These are phyloP conservation scores for Hyaloscypha hepaticicola DNA, from an alignment of 495 filamentous ascomycete genomes.

Conservation along the genomic window DNA sequence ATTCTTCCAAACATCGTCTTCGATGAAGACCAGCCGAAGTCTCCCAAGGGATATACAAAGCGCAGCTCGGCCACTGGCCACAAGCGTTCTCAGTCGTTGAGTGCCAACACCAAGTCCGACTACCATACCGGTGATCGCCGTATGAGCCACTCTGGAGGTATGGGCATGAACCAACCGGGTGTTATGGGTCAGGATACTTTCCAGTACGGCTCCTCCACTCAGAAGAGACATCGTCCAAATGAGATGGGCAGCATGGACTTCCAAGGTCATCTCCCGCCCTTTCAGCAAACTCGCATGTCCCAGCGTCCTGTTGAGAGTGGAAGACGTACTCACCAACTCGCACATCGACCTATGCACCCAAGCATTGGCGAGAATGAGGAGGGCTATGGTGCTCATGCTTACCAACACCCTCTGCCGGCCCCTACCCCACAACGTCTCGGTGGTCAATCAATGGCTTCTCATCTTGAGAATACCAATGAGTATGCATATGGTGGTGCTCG, in stretches of 20 bases:
- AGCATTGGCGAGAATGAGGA: constrained; percentile 25
- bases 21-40: constrained; percentile 21
- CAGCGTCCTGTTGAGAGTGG: constrained; percentile 11
- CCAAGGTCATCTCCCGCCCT: neutral
- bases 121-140: constrained; percentile 7
- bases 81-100: constrained; percentile 42
- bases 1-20: constrained; percentile 56
- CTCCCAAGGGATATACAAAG: constrained; percentile 31
- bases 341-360: constrained; percentile 20
- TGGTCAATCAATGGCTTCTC: constrained; percentile 23
- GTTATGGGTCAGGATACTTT: constrained; percentile 13
- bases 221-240: constrained; percentile 29
- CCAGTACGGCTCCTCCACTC: neutral
- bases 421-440: constrained; percentile 20
- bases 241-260: constrained; percentile 5
- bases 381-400: constrained; percentile 2
- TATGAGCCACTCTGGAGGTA: constrained; percentile 16
- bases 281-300: constrained; percentile 6
- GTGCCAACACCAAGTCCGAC: constrained; percentile 23
- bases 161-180: constrained; percentile 19
- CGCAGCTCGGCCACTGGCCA: constrained; percentile 28
- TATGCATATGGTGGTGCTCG: constrained; percentile 1
- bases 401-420: constrained; percentile 21
- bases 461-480: constrained; percentile 17
- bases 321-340: constrained; percentile 16